Evolutionary conservation across 208 protist species (phyloP).

Genomic region (Sergeia podlipaevii): DNA sequence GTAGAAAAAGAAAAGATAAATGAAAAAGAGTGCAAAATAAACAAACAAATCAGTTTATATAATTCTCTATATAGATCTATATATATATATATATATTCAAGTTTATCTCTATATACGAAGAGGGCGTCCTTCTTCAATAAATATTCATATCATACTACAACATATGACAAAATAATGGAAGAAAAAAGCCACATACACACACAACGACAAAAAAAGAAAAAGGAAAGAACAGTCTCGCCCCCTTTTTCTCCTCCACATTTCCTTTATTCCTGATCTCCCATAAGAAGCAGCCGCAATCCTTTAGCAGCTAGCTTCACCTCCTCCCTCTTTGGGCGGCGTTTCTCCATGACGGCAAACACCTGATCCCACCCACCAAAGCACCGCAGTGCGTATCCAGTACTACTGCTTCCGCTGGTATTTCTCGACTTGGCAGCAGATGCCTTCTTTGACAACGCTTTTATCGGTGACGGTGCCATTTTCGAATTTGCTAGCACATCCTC

Average conservation of each 20-base stretch:
- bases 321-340: conserved; percentile 22
- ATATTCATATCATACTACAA: background rate
- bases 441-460: too few species aligned
- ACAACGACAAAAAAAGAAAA: too few species aligned
- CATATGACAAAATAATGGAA: conserved; percentile 6
- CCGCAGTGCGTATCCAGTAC: conserved; percentile 20
- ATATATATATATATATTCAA: too few species aligned
- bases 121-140: background rate
- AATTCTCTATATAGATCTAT: conserved; percentile 7
- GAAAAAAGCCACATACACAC: too few species aligned
- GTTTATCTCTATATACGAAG: too few species aligned
- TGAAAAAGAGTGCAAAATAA: background rate
- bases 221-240: too few species aligned
- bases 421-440: too few species aligned
- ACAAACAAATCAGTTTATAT: background rate
- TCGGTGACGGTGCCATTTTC: too few species aligned
- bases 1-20: conserved; percentile 12
- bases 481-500: too few species aligned
- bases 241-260: too few species aligned
- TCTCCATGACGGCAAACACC: conserved; percentile 46
- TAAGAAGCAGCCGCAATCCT: conserved; percentile 23
- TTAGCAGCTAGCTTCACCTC: conserved; percentile 31
- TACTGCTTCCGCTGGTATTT: too few species aligned
- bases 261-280: background rate
- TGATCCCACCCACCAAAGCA: conserved; percentile 56